Base-by-base conservation (phyloP, 805 yeast species). In the Candida montana region DNA sequence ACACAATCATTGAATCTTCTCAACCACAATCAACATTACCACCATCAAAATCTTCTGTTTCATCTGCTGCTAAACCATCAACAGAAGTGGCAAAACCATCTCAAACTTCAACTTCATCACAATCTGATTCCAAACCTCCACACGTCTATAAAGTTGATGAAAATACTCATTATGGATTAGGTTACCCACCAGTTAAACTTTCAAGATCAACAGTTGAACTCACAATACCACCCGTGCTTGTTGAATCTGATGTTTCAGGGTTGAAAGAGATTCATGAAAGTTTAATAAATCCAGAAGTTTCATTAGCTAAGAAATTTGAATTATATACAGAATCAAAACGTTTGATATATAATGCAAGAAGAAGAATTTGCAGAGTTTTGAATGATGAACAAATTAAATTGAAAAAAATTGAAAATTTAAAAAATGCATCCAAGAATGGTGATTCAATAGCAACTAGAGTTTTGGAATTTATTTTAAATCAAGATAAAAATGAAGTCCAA, bases 201-300 rank as follows among this genome's bases (percentile, higher is more conserved):
- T 8, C 32, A 2, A 21, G 17, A 12, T 40, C 41, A 18, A 20
- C 16, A 5, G 28, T 32, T 21, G 37, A 37, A 2, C 20, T 41
- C 3, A 21, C 39, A 13, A 5, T 41, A 11, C 45, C 45, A 7
- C 12, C 24, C 9, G 31, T 30, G 4, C 18, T 46, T 11, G 17
- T 35, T 8, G 32, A 27, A n/a, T 39, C 27, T 18, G 43, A 46
- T 20, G 39, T 48, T 20, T 44, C 48, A 13, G 48, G 43, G 3
- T 16, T 48, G 15, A 10, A 26, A 17, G 34, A 28, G 19, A 27
- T 42, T 34, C 32, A 44, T 10, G 24, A 30, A 11, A 12, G 24
- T n/a, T 31, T 45, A 5, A 10, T 27, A 7, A 32, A 38, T 28
- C 35, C 39, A 3, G 13, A n/a, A 1, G 16, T 40, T 1, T 11